Evolutionary conservation across 2,329 filamentous ascomycete species (phyloP).

Genomic region (Colletotrichum chlorophyti): DNA sequence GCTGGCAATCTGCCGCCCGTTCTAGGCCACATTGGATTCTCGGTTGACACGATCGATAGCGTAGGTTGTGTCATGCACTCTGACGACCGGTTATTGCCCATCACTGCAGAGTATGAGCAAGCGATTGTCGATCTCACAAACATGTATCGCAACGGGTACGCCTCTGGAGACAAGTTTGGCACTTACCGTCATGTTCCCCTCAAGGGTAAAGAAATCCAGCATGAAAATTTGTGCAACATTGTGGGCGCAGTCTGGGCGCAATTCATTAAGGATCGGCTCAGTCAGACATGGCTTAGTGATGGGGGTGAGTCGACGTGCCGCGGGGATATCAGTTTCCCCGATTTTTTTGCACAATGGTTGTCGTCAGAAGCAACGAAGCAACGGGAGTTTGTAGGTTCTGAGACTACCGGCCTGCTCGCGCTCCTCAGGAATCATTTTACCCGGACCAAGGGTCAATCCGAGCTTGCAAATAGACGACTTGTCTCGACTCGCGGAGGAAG

Average conservation of each 20-base stretch:
- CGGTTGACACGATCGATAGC: not conserved
- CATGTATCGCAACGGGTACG: not conserved
- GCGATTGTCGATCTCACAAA: not conserved
- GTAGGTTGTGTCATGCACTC: not conserved
- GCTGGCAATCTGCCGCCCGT: not conserved
- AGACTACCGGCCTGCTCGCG: not conserved
- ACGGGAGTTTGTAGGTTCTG: not conserved
- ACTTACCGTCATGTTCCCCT: constrained; percentile 1
- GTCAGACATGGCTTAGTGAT: too few relatives aligned
- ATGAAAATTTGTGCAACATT: not conserved
- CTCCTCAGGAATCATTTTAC: not conserved
- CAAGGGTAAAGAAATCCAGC: not conserved
- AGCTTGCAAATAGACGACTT: not conserved
- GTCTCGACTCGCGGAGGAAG: not conserved
- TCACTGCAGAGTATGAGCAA: not conserved
- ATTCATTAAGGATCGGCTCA: too few relatives aligned
- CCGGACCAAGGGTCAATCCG: not conserved
- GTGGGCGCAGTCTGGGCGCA: not conserved
- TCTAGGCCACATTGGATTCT: constrained; percentile 1
- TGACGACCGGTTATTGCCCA: too few relatives aligned
- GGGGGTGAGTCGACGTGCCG: too few relatives aligned
- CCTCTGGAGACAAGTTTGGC: not conserved
- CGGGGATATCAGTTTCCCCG: not conserved
- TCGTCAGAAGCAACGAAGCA: not conserved
- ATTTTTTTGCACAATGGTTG: not conserved